Base-by-base conservation (phyloP, 345 rosid species). In the Gossypium arboreum region DNA sequence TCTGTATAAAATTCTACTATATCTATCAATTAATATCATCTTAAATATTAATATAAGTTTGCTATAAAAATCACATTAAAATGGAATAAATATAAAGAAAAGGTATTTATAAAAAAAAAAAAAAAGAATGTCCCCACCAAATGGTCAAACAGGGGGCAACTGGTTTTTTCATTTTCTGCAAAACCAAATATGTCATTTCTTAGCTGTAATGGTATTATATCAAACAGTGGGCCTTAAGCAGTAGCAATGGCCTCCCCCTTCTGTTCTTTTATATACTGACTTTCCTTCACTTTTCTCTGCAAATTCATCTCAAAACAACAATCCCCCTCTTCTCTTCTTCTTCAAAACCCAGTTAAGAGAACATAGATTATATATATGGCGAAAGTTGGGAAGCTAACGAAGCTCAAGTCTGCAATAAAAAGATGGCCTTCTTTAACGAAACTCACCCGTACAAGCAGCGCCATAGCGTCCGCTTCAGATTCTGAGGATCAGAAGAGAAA, bases 371-470 rank as follows among this genome's bases (percentile, higher is more conserved):
- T 54, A 54, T 57, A 57, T 9, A 94, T 94, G 98, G 96, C 88
- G 44, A 91, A 86, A 77, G 81, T 68, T 8, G 95, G 90, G 47
- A 92, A 88, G 86, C 79, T 94, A 24, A 92, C 90, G 5, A 91
- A 88, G 83, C 95, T 94, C 63, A 92, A 89, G 85, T 92, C 98
- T 39, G 98, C 98, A 39, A 89, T 92, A 41, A 94, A 87, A 80
- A 85, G 87, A 81, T 85, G 88, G 89, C 97, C 98, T 48, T 94
- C 98, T 17, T 86, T 94, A 79, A 67, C 90, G 45, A 86, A 83
- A 83, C 86, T 72, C 41, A 70, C 61, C 18, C 86, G 84, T 60
- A 78, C 74, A 71, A 52, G 61, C 73, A 50, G 80, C 64, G 73
- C 67, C 75, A 25, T 71, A 9, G 75, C 76, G 1, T 34, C 41